Evolutionary conservation across 2,329 filamentous ascomycete genomes (phyloP).

Genomic region (Claviceps sp.): DNA sequence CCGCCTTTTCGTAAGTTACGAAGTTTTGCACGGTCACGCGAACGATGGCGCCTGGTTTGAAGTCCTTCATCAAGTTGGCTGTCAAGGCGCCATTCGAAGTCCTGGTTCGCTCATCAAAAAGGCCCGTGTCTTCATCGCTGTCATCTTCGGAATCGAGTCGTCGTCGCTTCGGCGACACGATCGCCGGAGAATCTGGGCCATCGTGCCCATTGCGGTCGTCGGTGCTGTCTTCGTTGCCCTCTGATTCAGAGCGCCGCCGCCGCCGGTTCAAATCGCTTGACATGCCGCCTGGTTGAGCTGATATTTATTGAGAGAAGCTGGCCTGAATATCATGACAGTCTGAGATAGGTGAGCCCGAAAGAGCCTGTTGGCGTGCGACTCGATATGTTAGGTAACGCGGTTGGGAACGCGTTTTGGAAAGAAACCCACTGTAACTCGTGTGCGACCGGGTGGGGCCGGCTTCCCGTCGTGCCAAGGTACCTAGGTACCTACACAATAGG

Average conservation of each 20-base stretch:
- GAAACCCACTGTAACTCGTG: too few relatives aligned
- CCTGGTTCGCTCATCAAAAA: constrained; percentile 7
- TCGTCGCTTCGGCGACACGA: constrained; percentile 23
- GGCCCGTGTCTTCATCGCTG: constrained; percentile 8
- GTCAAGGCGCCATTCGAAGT: constrained; percentile 5
- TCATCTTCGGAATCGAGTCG: constrained; percentile 16
- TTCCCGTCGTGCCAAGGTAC: too few relatives aligned
- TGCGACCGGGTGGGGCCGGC: too few relatives aligned
- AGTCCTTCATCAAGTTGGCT: constrained; percentile 19
- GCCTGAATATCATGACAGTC: not conserved
- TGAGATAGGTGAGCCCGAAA: not conserved
- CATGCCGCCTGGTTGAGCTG: constrained; percentile 13
- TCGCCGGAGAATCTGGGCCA: constrained; percentile 12
- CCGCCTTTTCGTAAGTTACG: constrained; percentile 85
- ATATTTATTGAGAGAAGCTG: not conserved
- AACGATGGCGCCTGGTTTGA: constrained; percentile 73
- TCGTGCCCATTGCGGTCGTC: constrained; percentile 11
- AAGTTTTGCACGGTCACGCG: constrained; percentile 79
- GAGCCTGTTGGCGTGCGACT: not conserved
- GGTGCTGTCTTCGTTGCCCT: constrained; percentile 26
- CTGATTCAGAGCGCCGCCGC: constrained; percentile 28
- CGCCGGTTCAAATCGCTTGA: constrained; percentile 21
- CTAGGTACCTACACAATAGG: too few relatives aligned
- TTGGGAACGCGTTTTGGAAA: too few relatives aligned
- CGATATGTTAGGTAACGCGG: not conserved